These are phyloP conservation scores for Starmerella sirachaensis DNA, from an alignment of 805 yeast species.

Conservation along the genomic window DNA sequence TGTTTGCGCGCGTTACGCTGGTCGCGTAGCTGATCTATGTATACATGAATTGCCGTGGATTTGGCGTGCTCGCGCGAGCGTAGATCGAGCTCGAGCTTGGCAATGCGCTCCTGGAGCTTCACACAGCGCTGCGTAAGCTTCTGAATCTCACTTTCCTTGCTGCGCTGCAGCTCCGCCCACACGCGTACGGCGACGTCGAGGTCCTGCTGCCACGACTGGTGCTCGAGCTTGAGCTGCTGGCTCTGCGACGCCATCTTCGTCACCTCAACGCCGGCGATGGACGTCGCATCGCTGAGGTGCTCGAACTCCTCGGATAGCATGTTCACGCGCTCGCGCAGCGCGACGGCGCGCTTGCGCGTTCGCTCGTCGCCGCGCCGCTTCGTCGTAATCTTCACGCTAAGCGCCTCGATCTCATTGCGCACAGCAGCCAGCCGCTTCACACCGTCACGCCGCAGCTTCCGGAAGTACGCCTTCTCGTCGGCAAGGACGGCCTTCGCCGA, in stretches of 20 bases:
- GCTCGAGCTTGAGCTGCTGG: conserved; percentile 6
- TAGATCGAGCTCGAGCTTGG: conserved; percentile 4
- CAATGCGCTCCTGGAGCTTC: conserved; percentile 8
- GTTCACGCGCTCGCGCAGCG: conserved; percentile 14
- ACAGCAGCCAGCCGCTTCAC: conserved; percentile 7
- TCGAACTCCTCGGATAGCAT: conserved; percentile 13
- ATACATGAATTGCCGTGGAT: conserved; percentile 1
- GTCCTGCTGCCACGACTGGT: conserved; percentile 7
- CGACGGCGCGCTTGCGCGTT: conserved; percentile 15
- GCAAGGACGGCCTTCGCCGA: conserved; percentile 3
- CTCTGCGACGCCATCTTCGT: conserved; percentile 6
- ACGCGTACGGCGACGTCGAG: conserved; percentile 10
- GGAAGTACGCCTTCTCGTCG: conserved; percentile 6
- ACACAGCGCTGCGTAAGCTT: conserved; percentile 11
- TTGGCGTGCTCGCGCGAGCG: not conserved
- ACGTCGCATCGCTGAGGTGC: not conserved
- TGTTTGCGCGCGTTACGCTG: conserved; percentile 12
- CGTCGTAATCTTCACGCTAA: conserved; percentile 7
- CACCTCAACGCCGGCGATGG: not conserved
- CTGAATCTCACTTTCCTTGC: conserved; percentile 7
- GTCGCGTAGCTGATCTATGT: conserved; percentile 6
- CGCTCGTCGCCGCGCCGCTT: conserved; percentile 18
- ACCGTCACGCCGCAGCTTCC: conserved; percentile 13
- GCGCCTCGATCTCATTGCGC: conserved; percentile 13
- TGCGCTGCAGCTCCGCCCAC: conserved; percentile 12